Percentiles rank a stretch among this genome's conserved stretches.
phyloP scores from a whole-genome alignment of 768 basidiomycete species.

The Cystobasidium ongulense region DNA sequence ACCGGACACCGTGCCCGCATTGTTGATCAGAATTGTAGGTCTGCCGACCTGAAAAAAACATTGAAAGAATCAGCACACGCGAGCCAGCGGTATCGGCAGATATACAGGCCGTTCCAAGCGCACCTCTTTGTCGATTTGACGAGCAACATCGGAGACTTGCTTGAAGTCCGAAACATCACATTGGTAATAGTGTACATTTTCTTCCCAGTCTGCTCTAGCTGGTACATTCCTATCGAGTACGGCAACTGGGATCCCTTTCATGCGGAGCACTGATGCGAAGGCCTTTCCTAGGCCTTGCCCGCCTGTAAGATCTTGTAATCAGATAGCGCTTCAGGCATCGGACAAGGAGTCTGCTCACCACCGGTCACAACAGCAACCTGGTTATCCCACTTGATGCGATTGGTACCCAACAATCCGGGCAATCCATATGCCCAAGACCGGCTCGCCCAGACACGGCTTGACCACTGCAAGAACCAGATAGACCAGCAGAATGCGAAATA shows the following conservation, averaged over 20 bases:
- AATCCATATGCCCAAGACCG: conserved; percentile 1
- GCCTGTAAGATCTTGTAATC: conserved; percentile 2
- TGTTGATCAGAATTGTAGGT: conserved; percentile 76
- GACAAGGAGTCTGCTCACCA: conserved; percentile 12
- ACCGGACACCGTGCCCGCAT: conserved; percentile 88
- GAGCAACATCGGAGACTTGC: conserved; percentile 67
- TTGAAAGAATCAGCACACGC: neutral
- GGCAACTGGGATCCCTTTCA: conserved; percentile 31
- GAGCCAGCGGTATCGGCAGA: neutral
- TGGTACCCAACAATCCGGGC: neutral
- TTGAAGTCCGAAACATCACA: conserved; percentile 88
- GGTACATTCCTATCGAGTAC: conserved; percentile 26
- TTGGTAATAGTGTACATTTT: conserved; percentile 73
- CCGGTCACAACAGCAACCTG: conserved; percentile 33
- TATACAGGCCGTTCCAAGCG: neutral
- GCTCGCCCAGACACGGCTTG: conserved; percentile 24
- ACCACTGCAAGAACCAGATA: conserved; percentile 9
- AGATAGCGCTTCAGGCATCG: neutral
- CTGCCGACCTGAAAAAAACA: conserved; percentile 25
- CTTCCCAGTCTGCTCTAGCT: neutral
- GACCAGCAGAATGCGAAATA: conserved; percentile 6
- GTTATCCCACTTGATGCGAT: conserved; percentile 18
- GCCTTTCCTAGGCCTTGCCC: conserved; percentile 28
- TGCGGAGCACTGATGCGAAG: conserved; percentile 22
- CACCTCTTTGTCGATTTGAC: conserved; percentile 69